Evolutionary conservation across 1,284 basidiomycete species (phyloP), one percentile per base, ranked within the genome.

Genomic region (Butyriboletus appendiculatus): DNA sequence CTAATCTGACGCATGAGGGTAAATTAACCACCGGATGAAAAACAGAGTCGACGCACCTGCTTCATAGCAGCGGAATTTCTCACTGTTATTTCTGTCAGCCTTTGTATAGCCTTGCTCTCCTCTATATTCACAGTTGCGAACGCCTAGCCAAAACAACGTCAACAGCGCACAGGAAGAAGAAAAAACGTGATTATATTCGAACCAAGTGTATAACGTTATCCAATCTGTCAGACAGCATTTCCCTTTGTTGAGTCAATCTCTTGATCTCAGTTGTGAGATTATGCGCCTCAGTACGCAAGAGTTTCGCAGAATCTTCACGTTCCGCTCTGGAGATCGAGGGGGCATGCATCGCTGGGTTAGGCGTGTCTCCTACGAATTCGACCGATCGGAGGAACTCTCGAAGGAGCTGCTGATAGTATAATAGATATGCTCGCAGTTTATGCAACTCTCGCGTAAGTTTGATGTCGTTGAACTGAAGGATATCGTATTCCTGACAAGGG

Each of bases 361-460:
- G 73, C 0, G 76, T 80, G 5, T 75, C 61, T 18, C 58, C 59
- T 6, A 84, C 66, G 56, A 84, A 84, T 2, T 62, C 53, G 16
- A 84, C 73, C 0, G 79, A 75, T 48, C 78, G 77, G 11, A 63
- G 62, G 63, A 84, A 83, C 53, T 83, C 79, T 33, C 72, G 69
- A 28, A 84, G 74, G 15, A 84, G 74, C 9, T 75, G 75, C 10
- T 73, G 68, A 58, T 82, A 81, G 54, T 81, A 75, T 34, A 82
- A 63, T 16, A 83, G 68, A 60, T 81, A 75, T 2, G 82, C 81
- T 45, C 78, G 78, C 16, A 84, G 61, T 46, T 73, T 70, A 60
- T 84, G 81, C 14, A 84, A 65, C 57, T 83, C 75, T 45, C 73
- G 74, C 1, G 78, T 78, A 16, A 77, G 65, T 20, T 67, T 57